Evolutionary conservation across 306 rosid genomes (phyloP).

Genomic region (Prunus padus): DNA sequence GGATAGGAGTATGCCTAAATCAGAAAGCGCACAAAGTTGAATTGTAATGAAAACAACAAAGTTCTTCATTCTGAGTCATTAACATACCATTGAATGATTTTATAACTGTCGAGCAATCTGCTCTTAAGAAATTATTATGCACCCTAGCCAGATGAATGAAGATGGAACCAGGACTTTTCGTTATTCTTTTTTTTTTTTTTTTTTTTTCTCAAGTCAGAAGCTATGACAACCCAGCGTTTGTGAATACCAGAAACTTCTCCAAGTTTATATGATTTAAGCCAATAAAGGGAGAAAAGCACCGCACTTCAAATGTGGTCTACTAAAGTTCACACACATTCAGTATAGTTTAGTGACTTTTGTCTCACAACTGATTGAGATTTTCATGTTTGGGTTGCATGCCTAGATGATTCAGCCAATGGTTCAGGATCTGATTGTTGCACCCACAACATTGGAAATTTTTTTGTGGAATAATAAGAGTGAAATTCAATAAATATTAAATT

Average conservation of each 20-base stretch:
- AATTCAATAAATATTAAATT: too few relatives aligned
- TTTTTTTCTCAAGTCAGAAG: not conserved
- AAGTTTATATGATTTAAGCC: not conserved
- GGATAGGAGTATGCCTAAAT: not conserved
- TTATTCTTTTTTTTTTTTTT: not conserved
- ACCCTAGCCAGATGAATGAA: not conserved
- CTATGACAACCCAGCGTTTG: not conserved
- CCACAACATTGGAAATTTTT: not conserved
- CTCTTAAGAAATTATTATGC: not conserved
- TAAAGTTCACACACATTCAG: not conserved
- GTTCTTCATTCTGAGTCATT: not conserved
- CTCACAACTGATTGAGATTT: not conserved
- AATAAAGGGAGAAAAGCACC: not conserved
- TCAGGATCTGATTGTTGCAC: not conserved
- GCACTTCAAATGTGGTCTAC: not conserved
- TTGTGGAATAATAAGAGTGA: not conserved
- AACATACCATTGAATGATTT: too few relatives aligned
- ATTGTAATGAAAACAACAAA: not conserved
- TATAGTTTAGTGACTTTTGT: not conserved
- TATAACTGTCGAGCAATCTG: not conserved
- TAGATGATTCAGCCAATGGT: not conserved
- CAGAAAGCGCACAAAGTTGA: too few relatives aligned
- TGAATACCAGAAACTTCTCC: constrained; percentile 4
- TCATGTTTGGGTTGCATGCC: constrained; percentile 1
- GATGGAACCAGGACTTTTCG: not conserved